Base-by-base conservation (phyloP, 805 yeast genomes). In the Saccharomyces mikatae region DNA sequence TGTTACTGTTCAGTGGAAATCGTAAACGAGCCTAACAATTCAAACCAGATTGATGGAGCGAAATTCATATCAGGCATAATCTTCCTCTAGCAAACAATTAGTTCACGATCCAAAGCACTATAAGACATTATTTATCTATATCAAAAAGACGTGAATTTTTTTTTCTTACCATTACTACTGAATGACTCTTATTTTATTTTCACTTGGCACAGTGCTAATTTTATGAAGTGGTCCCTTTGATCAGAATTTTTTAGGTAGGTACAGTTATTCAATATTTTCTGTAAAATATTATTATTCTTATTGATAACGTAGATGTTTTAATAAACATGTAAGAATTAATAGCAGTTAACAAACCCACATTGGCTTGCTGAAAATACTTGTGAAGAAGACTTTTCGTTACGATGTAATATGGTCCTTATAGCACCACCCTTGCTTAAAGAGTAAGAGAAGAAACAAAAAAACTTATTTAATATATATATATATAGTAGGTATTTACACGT, bases 1-100 rank as follows among this genome's bases (percentile, higher is more conserved):
- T 80, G 26, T 48, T 73, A 71, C 8, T 13, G 73, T 72, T 0
- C 80, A 80, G 1, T 82, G 82, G 2, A 65, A 62, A 1, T 72
- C 74, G n/a, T 79, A 62, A 27, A 69, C 0, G 84, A 74, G 2
- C 76, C 62, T 13, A 66, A 63, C 8, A 76, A 77, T 24, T 58
- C 59, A n/a, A 58, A 46, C 48, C 70, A 69, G 49, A 76, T 51
- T 14, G 54, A 56, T 6, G 47, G 48, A 5, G 60, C 50, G 14
- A 52, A 54, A 4, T 51, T 44, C 44, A 71, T 47, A 24, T 71
- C 69, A 13, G 58, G 63, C 14, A 47, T 48, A 2, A 74, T 60
- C 22, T 71, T 74, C 9, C 54, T 63, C 3, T 62, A 62, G n/a
- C 68, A 65, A 10, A 59, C 53, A 27, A 60, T 56, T 6, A 71